Conservation (phyloP, 2,329 filamentous ascomycete genomes). For the Zalaria sp. region DNA sequence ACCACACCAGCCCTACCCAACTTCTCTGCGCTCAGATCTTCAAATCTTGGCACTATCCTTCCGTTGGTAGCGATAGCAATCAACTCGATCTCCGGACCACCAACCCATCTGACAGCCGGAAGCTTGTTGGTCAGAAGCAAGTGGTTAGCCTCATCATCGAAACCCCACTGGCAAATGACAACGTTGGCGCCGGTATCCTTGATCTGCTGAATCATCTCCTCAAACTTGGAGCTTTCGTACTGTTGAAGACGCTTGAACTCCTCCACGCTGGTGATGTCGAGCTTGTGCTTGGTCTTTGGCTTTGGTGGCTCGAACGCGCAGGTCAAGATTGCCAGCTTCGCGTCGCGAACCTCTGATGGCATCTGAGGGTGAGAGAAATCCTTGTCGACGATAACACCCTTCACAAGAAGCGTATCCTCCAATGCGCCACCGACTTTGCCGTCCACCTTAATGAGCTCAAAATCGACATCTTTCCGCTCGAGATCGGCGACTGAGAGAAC, state of each 20-base stretch:
- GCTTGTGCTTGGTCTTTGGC: conserved; percentile 98
- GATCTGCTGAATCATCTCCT: conserved; percentile 97
- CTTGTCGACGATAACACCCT: conserved; percentile 98
- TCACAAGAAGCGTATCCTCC: conserved; percentile 87
- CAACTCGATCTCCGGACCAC: conserved; percentile 92
- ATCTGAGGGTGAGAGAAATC: conserved; percentile 99
- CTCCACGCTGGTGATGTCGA: conserved; percentile 92
- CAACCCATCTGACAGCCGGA: conserved; percentile 94
- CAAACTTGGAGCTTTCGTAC: conserved; percentile 92
- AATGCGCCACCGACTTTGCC: conserved; percentile 91
- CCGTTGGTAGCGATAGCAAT: conserved; percentile 98
- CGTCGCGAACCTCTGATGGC: conserved; percentile 87
- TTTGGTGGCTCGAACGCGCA: conserved; percentile 98
- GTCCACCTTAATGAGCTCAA: conserved; percentile 98
- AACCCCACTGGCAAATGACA: conserved; percentile 98
- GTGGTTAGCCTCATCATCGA: conserved; percentile 98
- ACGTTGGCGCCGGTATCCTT: conserved; percentile 95
- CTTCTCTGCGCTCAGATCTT: conserved; percentile 84
- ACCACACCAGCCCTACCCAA: conserved; percentile 82
- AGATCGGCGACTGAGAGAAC: conserved; percentile 93
- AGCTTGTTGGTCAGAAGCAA: conserved; percentile 89
- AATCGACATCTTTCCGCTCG: conserved; percentile 93
- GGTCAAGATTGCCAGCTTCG: conserved; percentile 93
- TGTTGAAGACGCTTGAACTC: conserved; percentile 96
- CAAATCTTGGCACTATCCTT: conserved; percentile 91